Percentiles rank a stretch among this genome's conserved stretches.
Conservation (phyloP, 2,329 filamentous ascomycete species). For the Fusarium pseudograminearum region DNA sequence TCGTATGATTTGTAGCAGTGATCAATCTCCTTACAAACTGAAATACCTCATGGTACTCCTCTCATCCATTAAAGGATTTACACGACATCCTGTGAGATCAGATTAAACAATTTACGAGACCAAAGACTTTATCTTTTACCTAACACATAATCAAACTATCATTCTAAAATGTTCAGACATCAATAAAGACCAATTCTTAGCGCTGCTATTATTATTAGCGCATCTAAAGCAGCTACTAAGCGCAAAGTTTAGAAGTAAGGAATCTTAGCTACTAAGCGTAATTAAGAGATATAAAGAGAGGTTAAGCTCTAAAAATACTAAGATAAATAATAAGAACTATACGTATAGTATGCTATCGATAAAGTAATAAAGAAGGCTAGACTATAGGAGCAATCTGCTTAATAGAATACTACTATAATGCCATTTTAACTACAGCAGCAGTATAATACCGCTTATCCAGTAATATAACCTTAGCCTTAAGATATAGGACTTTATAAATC, state of each 20-base stretch:
- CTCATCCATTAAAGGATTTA: too few relatives aligned
- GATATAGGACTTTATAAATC: not conserved
- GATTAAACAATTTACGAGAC: too few relatives aligned
- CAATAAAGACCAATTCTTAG: conserved; percentile 6
- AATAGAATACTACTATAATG: not conserved
- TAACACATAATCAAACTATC: not conserved
- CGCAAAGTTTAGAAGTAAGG: not conserved
- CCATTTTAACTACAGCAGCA: not conserved
- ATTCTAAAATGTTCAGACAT: not conserved
- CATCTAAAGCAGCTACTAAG: conserved; percentile 1
- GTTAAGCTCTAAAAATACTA: not conserved
- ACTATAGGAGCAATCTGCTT: not conserved
- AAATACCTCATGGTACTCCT: accelerated
- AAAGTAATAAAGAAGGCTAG: conserved; percentile 6
- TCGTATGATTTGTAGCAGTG: too few relatives aligned
- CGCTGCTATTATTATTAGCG: conserved; percentile 2
- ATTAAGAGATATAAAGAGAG: not conserved
- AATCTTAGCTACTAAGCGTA: not conserved
- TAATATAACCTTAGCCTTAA: not conserved
- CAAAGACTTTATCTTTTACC: too few relatives aligned
- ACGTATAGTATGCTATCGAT: conserved; percentile 1
- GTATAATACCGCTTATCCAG: not conserved
- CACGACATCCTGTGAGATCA: too few relatives aligned
- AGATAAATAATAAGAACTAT: not conserved
- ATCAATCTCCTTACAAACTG: too few relatives aligned